Conservation (phyloP, 73 alveolate species). For the Paramecium octaurelia region DNA sequence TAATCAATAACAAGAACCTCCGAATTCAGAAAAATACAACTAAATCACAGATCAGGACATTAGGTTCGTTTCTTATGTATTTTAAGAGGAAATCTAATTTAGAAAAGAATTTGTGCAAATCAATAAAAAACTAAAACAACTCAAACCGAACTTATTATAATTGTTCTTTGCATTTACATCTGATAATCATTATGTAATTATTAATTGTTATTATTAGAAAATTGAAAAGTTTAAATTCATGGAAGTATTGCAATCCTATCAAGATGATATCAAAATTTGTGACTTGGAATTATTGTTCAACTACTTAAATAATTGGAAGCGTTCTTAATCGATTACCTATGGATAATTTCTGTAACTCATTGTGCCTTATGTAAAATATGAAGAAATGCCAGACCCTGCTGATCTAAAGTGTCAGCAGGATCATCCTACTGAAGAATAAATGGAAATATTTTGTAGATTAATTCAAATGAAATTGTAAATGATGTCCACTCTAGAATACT, state of each 20-base stretch:
- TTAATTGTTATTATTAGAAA: not conserved
- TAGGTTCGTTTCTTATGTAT: constrained; percentile 2
- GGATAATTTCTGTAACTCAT: not conserved
- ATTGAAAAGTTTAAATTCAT: not conserved
- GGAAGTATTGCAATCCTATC: constrained; percentile 7
- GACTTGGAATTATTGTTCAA: not conserved
- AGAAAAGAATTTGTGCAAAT: constrained; percentile 5
- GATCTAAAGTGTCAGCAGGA: not conserved
- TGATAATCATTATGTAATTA: constrained; percentile 1
- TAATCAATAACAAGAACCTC: not conserved
- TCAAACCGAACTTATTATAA: not conserved
- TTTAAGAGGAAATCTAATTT: constrained; percentile 27
- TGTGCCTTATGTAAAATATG: not conserved
- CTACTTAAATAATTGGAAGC: not conserved
- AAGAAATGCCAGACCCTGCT: not conserved
- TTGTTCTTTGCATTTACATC: not conserved
- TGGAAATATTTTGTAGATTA: not conserved
- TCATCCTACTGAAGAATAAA: not conserved
- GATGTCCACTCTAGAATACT: constrained; percentile 37
- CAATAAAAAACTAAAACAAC: not conserved
- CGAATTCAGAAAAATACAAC: not conserved
- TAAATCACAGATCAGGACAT: not conserved
- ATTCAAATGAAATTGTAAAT: not conserved
- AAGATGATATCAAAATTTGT: not conserved
- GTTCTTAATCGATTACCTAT: constrained; percentile 5